Percentiles rank a stretch among this genome's conserved stretches.
Evolutionary conservation across 148 eudicot species (phyloP).

Genomic region (Rheum nobile): DNA sequence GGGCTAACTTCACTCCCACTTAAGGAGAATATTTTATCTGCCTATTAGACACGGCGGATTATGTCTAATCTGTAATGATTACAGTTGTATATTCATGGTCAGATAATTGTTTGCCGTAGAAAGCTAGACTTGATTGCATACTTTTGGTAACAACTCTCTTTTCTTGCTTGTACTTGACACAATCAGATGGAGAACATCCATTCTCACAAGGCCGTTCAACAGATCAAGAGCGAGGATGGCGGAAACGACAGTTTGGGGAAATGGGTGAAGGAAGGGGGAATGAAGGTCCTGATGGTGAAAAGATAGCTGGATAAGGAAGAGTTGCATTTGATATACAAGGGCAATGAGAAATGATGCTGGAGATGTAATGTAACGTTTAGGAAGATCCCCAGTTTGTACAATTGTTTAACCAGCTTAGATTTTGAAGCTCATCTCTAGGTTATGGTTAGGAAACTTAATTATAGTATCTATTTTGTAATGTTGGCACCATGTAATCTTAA

Average conservation of each 20-base stretch:
- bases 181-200: conserved; percentile 38
- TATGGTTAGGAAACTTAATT: conserved; percentile 4
- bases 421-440: conserved; percentile 4
- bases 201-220: conserved; percentile 30
- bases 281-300: conserved; percentile 31
- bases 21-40: not conserved
- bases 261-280: conserved; percentile 27
- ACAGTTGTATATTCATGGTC: not conserved
- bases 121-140: not conserved
- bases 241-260: conserved; percentile 32
- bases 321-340: conserved; percentile 22
- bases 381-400: conserved; percentile 16
- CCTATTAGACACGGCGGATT: not conserved
- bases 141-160: not conserved
- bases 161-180: not conserved
- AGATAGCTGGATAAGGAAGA: conserved; percentile 17
- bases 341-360: conserved; percentile 4
- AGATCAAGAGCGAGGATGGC: conserved; percentile 29
- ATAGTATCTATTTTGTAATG: not conserved
- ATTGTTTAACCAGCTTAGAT: conserved; percentile 19
- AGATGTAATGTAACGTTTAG: conserved; percentile 7
- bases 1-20: not conserved
- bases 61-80: not conserved
- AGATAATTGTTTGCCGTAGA: not conserved
- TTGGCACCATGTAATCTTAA: not conserved